Conservation (phyloP, 148 eudicot species). For the Rhododendron henanense region DNA sequence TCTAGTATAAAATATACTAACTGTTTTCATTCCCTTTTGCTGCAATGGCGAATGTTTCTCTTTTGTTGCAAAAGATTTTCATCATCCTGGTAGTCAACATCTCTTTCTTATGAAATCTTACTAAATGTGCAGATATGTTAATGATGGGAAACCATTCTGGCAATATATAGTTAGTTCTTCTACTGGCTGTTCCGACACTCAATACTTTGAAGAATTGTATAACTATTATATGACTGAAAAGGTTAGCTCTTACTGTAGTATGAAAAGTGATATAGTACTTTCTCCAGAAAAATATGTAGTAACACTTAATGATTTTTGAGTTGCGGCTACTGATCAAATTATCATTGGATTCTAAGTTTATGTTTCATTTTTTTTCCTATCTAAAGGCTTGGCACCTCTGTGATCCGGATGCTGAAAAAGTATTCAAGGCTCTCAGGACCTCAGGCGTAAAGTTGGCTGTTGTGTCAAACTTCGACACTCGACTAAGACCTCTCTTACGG, state of each 20-base stretch:
- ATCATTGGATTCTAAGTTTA: too few relatives aligned
- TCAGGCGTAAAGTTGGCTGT: constrained; percentile 88
- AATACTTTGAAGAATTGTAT: constrained; percentile 93
- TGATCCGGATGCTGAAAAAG: too few relatives aligned
- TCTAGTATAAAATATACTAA: too few relatives aligned
- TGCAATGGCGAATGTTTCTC: too few relatives aligned
- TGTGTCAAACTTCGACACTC: constrained; percentile 91
- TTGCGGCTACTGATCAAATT: too few relatives aligned
- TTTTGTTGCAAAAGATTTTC: too few relatives aligned
- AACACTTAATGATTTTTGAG: neutral
- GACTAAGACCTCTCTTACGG: constrained; percentile 70
- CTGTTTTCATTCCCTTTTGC: too few relatives aligned
- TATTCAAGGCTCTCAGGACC: constrained; percentile 36
- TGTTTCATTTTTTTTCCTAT: too few relatives aligned
- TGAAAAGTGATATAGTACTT: neutral
- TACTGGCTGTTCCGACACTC: constrained; percentile 85
- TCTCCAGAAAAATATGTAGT: neutral
- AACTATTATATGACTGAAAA: constrained; percentile 84
- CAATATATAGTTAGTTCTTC: constrained; percentile 80
- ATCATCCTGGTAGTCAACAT: too few relatives aligned
- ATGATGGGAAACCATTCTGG: constrained; percentile 98
- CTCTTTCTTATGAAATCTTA: too few relatives aligned
- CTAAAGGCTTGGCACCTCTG: too few relatives aligned
- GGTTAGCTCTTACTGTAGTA: constrained; percentile 34
- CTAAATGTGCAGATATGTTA: constrained; percentile 64